A percentile compares a stretch with the other conserved stretches of the same genome.
phyloP scores from a whole-genome alignment of 495 filamentous ascomycete genomes.

The Penicillium psychrofluorescens region DNA sequence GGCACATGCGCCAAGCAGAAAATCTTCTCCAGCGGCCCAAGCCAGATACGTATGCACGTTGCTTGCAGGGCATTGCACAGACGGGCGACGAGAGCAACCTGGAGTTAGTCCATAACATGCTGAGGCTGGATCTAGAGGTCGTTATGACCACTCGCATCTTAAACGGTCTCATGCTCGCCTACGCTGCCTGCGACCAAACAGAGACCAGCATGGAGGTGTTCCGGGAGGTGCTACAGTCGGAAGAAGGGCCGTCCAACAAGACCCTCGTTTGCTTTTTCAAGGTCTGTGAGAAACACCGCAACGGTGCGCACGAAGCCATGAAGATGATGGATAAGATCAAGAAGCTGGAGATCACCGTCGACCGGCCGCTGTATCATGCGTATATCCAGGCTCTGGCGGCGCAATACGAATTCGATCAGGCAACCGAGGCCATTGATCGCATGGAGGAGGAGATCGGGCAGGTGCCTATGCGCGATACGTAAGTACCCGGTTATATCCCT shows the following conservation, averaged over 20 bases:
- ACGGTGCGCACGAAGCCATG: constrained; percentile 56
- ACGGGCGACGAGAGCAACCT: constrained; percentile 57
- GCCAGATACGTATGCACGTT: constrained; percentile 65
- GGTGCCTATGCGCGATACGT: constrained; percentile 61
- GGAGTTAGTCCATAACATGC: constrained; percentile 75
- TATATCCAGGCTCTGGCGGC: constrained; percentile 72
- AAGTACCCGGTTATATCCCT: constrained; percentile 29
- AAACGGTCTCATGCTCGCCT: constrained; percentile 83
- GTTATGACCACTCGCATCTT: constrained; percentile 67
- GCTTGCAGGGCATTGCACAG: constrained; percentile 67
- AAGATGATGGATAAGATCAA: constrained; percentile 69
- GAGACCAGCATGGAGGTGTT: constrained; percentile 68
- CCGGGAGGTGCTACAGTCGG: constrained; percentile 65
- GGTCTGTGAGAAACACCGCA: constrained; percentile 57
- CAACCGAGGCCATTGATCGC: constrained; percentile 51
- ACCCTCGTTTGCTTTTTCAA: constrained; percentile 74
- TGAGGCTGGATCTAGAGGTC: constrained; percentile 78
- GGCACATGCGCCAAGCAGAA: constrained; percentile 73
- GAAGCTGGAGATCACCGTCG: constrained; percentile 68
- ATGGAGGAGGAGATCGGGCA: constrained; percentile 59
- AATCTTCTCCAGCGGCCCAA: constrained; percentile 52
- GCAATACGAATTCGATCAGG: constrained; percentile 58
- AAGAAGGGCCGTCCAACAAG: constrained; percentile 74
- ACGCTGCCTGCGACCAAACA: constrained; percentile 57
- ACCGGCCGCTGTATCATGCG: constrained; percentile 57